Conservation (phyloP, 1,284 basidiomycete genomes). For the Athelia psychrophila region DNA sequence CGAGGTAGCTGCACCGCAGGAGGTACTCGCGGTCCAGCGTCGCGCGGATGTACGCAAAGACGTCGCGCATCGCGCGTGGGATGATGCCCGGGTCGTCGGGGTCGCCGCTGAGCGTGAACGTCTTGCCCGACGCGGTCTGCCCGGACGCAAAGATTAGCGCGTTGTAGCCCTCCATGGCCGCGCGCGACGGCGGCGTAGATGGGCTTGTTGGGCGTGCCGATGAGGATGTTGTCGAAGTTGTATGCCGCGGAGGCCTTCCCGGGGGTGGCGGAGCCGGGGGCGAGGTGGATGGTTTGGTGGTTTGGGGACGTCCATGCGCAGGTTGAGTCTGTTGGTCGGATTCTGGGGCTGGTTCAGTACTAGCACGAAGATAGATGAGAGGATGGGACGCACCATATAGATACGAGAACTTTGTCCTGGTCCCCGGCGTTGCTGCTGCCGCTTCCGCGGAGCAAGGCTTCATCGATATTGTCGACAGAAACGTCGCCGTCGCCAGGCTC, state of each 20-base stretch:
- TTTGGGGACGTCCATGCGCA: constrained; percentile 57
- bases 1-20: constrained; percentile 90
- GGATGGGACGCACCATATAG: constrained; percentile 59
- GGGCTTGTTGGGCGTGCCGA: constrained; percentile 80
- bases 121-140: background rate
- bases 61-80: constrained; percentile 85
- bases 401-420: constrained; percentile 82
- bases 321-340: constrained; percentile 59
- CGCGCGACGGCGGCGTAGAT: constrained; percentile 82
- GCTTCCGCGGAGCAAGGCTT: constrained; percentile 44
- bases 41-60: constrained; percentile 73
- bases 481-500: constrained; percentile 67
- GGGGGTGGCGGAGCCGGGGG: constrained; percentile 41
- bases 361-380: background rate
- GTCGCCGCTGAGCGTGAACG: constrained; percentile 54
- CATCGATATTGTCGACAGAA: constrained; percentile 45
- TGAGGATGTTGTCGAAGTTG: constrained; percentile 76
- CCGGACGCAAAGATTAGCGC: background rate
- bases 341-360: constrained; percentile 35
- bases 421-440: constrained; percentile 24
- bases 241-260: constrained; percentile 45
- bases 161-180: background rate
- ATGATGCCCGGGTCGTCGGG: constrained; percentile 91
- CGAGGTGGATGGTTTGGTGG: constrained; percentile 42
- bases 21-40: constrained; percentile 87